These are phyloP conservation scores for Kazachstania psychrophila DNA, from an alignment of 805 yeast species.

Conservation along the genomic window DNA sequence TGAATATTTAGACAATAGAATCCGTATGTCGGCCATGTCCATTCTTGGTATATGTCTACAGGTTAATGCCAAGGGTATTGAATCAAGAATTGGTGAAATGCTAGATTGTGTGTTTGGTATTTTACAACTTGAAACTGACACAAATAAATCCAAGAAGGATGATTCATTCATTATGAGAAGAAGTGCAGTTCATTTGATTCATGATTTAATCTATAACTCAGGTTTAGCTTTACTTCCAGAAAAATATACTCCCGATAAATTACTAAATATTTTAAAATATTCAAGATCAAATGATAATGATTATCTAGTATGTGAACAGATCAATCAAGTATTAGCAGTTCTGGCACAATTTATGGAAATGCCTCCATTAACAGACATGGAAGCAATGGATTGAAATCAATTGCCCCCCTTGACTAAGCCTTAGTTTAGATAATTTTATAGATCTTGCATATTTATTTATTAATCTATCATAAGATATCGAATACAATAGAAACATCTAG, in stretches of 20 bases:
- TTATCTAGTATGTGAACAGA: slow-evolving; percentile 51
- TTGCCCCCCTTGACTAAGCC: no score
- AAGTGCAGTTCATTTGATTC: slow-evolving; percentile 60
- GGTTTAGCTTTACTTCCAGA: slow-evolving; percentile 44
- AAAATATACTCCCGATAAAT: slow-evolving; percentile 34
- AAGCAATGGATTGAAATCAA: no score
- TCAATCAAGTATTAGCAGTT: slow-evolving; percentile 30
- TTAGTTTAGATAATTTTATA: no score
- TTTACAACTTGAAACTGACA: slow-evolving; percentile 43
- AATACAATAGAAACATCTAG: no score
- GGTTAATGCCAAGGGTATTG: slow-evolving; percentile 46
- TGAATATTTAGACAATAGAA: slow-evolving; percentile 40
- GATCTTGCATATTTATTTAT: no score
- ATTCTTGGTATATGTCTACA: slow-evolving; percentile 65
- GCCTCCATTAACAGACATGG: no score
- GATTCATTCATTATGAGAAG: slow-evolving; percentile 48
- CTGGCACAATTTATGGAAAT: neutral
- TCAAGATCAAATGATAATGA: slow-evolving; percentile 43
- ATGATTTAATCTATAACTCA: slow-evolving; percentile 45
- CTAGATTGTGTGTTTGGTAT: slow-evolving; percentile 75
- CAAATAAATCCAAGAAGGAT: slow-evolving; percentile 19
- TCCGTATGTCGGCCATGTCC: slow-evolving; percentile 84
- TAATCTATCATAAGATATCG: no score
- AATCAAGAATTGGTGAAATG: slow-evolving; percentile 40
- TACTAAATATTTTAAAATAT: slow-evolving; percentile 38